These are phyloP conservation scores for Marvania coccoides DNA, from an alignment of 139 green algal species.

Conservation along the genomic window DNA sequence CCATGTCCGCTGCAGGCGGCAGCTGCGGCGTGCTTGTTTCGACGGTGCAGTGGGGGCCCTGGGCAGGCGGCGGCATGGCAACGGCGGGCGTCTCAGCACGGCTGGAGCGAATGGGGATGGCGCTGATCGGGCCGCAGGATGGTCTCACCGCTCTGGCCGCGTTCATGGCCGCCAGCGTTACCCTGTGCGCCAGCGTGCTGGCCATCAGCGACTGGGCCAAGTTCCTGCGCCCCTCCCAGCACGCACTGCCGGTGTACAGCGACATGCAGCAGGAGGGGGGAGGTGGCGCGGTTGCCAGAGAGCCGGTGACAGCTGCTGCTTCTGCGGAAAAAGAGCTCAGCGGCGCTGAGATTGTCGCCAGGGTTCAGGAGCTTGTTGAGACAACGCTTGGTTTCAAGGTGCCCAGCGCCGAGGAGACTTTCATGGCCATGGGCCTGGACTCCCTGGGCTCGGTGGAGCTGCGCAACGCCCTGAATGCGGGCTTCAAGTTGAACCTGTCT, in stretches of 20 bases:
- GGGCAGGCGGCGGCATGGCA: constrained; percentile 40
- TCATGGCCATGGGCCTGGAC: constrained; percentile 46
- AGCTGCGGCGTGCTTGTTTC: not conserved
- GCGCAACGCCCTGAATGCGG: constrained; percentile 10
- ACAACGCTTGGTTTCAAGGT: not conserved
- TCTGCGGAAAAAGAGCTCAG: not conserved
- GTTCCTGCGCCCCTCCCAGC: not conserved
- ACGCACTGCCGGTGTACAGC: not conserved
- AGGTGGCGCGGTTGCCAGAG: too few relatives aligned
- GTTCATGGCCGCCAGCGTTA: not conserved
- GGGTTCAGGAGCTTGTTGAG: not conserved
- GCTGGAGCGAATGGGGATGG: constrained; percentile 48
- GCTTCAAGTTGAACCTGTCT: constrained; percentile 19
- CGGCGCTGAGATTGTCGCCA: not conserved
- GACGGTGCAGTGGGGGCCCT: constrained; percentile 17
- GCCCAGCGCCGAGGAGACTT: not conserved
- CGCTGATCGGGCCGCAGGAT: constrained; percentile 28
- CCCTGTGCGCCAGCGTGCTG: not conserved
- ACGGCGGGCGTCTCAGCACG: constrained; percentile 15
- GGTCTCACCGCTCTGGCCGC: constrained; percentile 40
- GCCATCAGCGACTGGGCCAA: constrained; percentile 9
- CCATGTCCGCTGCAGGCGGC: not conserved
- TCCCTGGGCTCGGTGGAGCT: constrained; percentile 56
- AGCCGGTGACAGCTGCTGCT: not conserved
- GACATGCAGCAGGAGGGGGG: too few relatives aligned